Percentiles rank a stretch among this genome's conserved stretches.
Evolutionary conservation across 768 basidiomycete genomes (phyloP).

Genomic region (Cystofilobasidium capitatum): DNA sequence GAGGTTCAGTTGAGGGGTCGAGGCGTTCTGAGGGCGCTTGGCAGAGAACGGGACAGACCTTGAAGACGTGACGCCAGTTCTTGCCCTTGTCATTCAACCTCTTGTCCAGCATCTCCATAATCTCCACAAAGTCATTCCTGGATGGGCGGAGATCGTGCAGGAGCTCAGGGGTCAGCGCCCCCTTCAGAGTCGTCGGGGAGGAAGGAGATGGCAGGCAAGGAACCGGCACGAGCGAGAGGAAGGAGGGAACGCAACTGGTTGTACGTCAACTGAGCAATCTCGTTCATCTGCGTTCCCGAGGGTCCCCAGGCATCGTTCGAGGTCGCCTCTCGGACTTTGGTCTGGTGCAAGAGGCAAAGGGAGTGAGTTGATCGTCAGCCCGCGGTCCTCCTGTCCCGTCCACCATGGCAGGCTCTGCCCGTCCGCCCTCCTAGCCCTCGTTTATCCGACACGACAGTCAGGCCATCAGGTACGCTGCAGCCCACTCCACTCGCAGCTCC

Average conservation of each 20-base stretch:
- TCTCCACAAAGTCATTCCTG: slow-evolving; percentile 92
- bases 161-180: neutral
- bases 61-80: slow-evolving; percentile 99
- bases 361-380: neutral
- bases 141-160: neutral
- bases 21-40: neutral
- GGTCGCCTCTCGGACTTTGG: slow-evolving; percentile 91
- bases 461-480: too few relatives aligned
- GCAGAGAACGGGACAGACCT: slow-evolving; percentile 47
- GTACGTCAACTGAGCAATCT: slow-evolving; percentile 90
- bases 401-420: neutral
- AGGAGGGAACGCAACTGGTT: slow-evolving; percentile 67
- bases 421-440: neutral
- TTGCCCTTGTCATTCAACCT: slow-evolving; percentile 97
- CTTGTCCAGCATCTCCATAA: slow-evolving; percentile 99
- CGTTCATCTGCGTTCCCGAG: slow-evolving; percentile 96
- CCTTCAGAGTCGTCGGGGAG: neutral
- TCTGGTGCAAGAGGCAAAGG: slow-evolving; percentile 44
- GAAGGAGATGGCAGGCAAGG: neutral
- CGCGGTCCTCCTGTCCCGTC: neutral
- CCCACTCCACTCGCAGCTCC: too few relatives aligned
- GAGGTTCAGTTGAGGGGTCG: neutral
- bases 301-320: slow-evolving; percentile 98
- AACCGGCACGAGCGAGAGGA: too few relatives aligned
- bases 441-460: too few relatives aligned